Evolutionary conservation across 1,284 basidiomycete genomes (phyloP).

Genomic region (Dichomitus squalens): DNA sequence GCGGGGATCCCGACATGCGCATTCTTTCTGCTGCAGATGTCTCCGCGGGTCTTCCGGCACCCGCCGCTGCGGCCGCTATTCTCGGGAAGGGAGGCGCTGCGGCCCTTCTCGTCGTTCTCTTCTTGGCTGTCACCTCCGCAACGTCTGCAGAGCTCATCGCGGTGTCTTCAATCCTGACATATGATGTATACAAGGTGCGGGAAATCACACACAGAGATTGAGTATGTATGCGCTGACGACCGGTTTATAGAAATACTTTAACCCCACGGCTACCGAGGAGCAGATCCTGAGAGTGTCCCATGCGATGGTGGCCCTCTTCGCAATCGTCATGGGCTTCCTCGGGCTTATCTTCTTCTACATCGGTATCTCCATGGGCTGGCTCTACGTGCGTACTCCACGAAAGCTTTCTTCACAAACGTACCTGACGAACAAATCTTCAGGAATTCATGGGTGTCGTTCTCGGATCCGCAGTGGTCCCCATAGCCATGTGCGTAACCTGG

Average conservation of each 20-base stretch:
- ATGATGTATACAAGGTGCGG: slow-evolving; percentile 66
- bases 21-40: slow-evolving; percentile 65
- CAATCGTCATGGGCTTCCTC: slow-evolving; percentile 78
- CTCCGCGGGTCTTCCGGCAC: slow-evolving; percentile 82
- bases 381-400: slow-evolving; percentile 58
- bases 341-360: slow-evolving; percentile 90
- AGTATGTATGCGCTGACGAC: background rate
- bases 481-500: slow-evolving; percentile 84
- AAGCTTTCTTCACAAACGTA: background rate
- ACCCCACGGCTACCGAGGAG: slow-evolving; percentile 56
- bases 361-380: slow-evolving; percentile 88
- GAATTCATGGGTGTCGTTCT: slow-evolving; percentile 86
- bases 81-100: slow-evolving; percentile 78
- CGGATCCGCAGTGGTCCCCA: slow-evolving; percentile 85
- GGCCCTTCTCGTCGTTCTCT: slow-evolving; percentile 70
- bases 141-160: slow-evolving; percentile 91
- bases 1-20: slow-evolving; percentile 70
- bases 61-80: slow-evolving; percentile 79
- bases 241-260: slow-evolving; percentile 50
- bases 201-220: no score
- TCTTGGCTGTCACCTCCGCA: slow-evolving; percentile 86
- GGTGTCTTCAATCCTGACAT: slow-evolving; percentile 79
- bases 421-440: slow-evolving; percentile 33
- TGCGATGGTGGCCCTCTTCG: slow-evolving; percentile 62
- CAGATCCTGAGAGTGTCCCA: slow-evolving; percentile 60